Evolutionary conservation across 1,284 basidiomycete species (phyloP), one percentile per base, ranked within the genome.

Genomic region (Athelia psychrophila): DNA sequence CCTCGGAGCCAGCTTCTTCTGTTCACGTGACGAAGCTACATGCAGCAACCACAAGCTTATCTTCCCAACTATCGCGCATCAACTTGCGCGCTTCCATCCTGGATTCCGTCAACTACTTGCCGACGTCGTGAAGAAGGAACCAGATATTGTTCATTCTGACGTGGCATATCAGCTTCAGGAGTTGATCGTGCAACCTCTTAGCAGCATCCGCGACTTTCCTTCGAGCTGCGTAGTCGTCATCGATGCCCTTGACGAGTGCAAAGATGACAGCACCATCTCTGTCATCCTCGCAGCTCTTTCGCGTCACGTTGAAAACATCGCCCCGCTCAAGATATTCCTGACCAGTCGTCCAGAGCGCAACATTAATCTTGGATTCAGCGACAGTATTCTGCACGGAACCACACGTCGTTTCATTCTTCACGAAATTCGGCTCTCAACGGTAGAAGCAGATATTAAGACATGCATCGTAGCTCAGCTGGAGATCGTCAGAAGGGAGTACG

Each of bases 241-340:
- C 12, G 46, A 47, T 32, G 46, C 46, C 27, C 46, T 47, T 9
- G 46, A 47, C 46, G 46, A 47, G 22, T 27, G 42, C 42, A 35
- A 35, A 35, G 33, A 22, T 44, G 42, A 44, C 22, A 22, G 12
- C 22, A 22, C 15, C 42, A 44, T 16, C 10, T 35, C 33, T 35
- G 42, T 16, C 22, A 22, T 22, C 13, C 20, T 44, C 10, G 42
- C 13, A 12, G 12, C 20, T 12, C 42, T 44, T 20, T 44, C 20
- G 13, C 12, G 10, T 16, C 20, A 44, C 20, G 42, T 22, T 13
- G 12, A 12, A 12, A 22, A 44, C 12, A 12, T 44, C 13, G 10
- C 13, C 10, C 22, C 13, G 12, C 12, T 35, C 12, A 15, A 44
- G 12, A 13, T 44, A 12, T 22, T 44, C 10, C 10, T 44, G 12